A percentile compares a stretch with the other conserved stretches of the same genome.
These are phyloP conservation scores for Hydrangea macrophylla DNA, from an alignment of 148 eudicot species.

Conservation along the genomic window DNA sequence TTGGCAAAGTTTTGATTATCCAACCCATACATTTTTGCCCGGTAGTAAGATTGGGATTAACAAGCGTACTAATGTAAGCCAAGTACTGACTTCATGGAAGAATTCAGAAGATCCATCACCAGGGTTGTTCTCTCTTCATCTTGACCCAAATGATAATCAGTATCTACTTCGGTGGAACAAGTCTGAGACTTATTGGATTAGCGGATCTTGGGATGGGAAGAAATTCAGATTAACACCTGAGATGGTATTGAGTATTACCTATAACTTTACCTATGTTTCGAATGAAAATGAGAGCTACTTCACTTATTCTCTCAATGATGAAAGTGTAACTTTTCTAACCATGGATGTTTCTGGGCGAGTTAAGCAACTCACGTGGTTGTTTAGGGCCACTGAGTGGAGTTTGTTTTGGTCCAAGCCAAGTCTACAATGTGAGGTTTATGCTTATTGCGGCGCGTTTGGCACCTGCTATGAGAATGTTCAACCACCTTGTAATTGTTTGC, in stretches of 20 bases:
- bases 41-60: constrained; percentile 25
- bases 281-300: constrained; percentile 40
- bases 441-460: too few species aligned
- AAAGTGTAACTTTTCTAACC: constrained; percentile 23
- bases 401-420: constrained; percentile 41
- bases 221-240: constrained; percentile 39
- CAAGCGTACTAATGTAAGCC: constrained; percentile 13
- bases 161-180: constrained; percentile 33
- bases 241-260: constrained; percentile 32
- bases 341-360: constrained; percentile 40
- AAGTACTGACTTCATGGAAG: constrained; percentile 31
- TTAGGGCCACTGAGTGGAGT: constrained; percentile 32
- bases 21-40: too few species aligned
- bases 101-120: constrained; percentile 33
- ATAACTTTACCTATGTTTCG: constrained; percentile 34
- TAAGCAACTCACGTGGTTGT: constrained; percentile 31
- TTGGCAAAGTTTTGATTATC: too few species aligned
- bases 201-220: constrained; percentile 34
- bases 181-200: constrained; percentile 16
- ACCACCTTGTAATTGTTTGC: too few species aligned
- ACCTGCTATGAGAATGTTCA: too few species aligned
- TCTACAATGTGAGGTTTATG: constrained; percentile 34
- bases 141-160: constrained; percentile 15
- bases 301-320: constrained; percentile 23
- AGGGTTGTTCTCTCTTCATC: constrained; percentile 27